Evolutionary conservation across 352 stramenopile genomes (phyloP).

Genomic region (Globisporangium heterothallicum): DNA sequence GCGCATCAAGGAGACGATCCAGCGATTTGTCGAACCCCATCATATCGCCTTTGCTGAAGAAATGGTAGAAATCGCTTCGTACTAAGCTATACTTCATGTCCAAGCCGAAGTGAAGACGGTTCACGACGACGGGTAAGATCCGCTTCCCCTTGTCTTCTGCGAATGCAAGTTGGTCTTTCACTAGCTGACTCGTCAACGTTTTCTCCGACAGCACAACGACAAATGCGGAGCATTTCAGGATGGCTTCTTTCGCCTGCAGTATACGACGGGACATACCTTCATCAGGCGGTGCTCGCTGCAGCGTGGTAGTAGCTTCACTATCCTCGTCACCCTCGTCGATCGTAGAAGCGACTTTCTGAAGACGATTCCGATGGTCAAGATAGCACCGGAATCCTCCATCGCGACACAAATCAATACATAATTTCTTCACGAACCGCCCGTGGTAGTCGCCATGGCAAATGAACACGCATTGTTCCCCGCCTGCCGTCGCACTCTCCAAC

Average conservation of each 20-base stretch:
- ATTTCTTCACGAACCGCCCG: conserved; percentile 57
- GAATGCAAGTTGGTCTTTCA: conserved; percentile 78
- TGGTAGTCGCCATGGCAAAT: conserved; percentile 80
- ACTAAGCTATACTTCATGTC: conserved; percentile 80
- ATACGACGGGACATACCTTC: conserved; percentile 62
- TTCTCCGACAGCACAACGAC: conserved; percentile 72
- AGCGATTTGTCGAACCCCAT: conserved; percentile 67
- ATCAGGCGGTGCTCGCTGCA: conserved; percentile 20
- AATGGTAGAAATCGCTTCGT: conserved; percentile 76
- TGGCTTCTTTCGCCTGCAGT: conserved; percentile 75
- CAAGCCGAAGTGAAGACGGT: conserved; percentile 55
- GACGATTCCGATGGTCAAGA: conserved; percentile 43
- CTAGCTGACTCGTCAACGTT: conserved; percentile 60
- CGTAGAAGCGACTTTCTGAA: conserved; percentile 16
- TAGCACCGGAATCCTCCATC: conserved; percentile 65
- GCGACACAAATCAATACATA: conserved; percentile 64
- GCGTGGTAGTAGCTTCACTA: conserved; percentile 12
- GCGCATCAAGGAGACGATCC: conserved; percentile 37
- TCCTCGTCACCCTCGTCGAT: conserved; percentile 15
- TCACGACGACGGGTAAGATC: conserved; percentile 69
- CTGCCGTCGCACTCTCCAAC: conserved; percentile 39
- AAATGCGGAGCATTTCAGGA: conserved; percentile 77
- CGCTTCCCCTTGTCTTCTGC: conserved; percentile 82
- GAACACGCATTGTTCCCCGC: conserved; percentile 75
- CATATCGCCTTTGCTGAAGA: conserved; percentile 76